Base-by-base conservation (phyloP, 2,329 filamentous ascomycete species). In the Fusarium sp. region DNA sequence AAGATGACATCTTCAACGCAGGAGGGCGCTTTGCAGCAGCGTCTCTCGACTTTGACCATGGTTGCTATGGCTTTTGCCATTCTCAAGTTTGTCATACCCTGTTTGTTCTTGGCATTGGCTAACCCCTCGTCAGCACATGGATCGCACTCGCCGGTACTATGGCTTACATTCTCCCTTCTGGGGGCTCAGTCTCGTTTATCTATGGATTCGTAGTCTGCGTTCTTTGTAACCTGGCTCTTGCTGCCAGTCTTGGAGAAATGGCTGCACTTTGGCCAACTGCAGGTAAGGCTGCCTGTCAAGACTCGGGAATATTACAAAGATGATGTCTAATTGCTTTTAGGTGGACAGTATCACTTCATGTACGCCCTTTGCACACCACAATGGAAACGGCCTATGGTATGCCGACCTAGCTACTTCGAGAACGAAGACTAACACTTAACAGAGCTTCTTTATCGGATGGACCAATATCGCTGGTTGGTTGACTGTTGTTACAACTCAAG, bases 141-240 rank as follows among this genome's bases (percentile, higher is more conserved):
- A 77, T 77, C 38, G 81, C 81, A 11, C 78, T 85, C 7, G 83
- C 83, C 3, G 83, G 83, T 4, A 83, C 83, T 1, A 80, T 85
- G 12, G 83, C 82, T 3, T 76, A 84, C 14, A 81, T 84, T 5
- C 71, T 84, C 1, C 82, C 82, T 0, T 84, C 83, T 0, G 83
- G 83, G 9, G 81, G 83, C 11, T 80, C 83, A 1, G 81, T 83
- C 3, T 79, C 83, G 1, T 81, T 85, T 31, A 65, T 85, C 0
- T 86, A 85, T 67, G 84, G 84, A 15, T 85, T 86, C 70, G 75
- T 85, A 46, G 83, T 86, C 74, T 84, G 82, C 61, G 82, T 84
- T 14, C 25, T 84, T 5, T 85, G 83, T 69, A 85, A 83, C 57
- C 72, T 85, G 10, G 80, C 80, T 5, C 77, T 86, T 5, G 81